phyloP scores from a whole-genome alignment of 139 green algal genomes.

The Tetradesmus lagerheimii region DNA sequence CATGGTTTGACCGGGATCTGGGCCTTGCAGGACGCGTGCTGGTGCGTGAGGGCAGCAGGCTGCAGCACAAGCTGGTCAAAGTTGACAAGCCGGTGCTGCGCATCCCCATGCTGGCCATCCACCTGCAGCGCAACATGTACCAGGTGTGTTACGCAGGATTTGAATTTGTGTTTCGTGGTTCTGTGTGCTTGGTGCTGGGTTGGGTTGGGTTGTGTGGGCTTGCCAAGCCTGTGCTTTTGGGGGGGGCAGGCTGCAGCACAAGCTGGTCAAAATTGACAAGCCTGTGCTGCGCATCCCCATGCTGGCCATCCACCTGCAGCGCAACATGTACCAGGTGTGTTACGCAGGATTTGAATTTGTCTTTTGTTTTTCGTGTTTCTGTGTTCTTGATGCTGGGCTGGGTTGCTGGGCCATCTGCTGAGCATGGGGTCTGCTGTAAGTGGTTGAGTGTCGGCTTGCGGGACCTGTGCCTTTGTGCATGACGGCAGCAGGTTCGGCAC shows the following conservation, averaged over 20 bases:
- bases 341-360: too few species aligned
- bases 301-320: constrained; percentile 79
- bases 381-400: too few species aligned
- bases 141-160: neutral
- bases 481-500: constrained; percentile 50
- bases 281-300: constrained; percentile 95
- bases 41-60: constrained; percentile 57
- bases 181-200: too few species aligned
- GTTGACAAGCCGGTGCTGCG: constrained; percentile 86
- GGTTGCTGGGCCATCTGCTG: neutral
- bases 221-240: too few species aligned
- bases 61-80: constrained; percentile 64
- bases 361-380: neutral
- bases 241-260: constrained; percentile 46
- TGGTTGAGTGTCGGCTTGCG: too few species aligned
- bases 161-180: too few species aligned
- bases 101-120: constrained; percentile 91
- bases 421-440: too few species aligned
- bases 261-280: constrained; percentile 71
- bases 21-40: constrained; percentile 86
- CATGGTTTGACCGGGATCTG: constrained; percentile 98
- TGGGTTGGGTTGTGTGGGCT: too few species aligned
- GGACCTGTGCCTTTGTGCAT: constrained; percentile 80
- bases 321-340: constrained; percentile 13
- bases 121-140: constrained; percentile 53